These are phyloP conservation scores for Lactarius hatsudake DNA, from an alignment of 768 basidiomycete species.

Conservation along the genomic window DNA sequence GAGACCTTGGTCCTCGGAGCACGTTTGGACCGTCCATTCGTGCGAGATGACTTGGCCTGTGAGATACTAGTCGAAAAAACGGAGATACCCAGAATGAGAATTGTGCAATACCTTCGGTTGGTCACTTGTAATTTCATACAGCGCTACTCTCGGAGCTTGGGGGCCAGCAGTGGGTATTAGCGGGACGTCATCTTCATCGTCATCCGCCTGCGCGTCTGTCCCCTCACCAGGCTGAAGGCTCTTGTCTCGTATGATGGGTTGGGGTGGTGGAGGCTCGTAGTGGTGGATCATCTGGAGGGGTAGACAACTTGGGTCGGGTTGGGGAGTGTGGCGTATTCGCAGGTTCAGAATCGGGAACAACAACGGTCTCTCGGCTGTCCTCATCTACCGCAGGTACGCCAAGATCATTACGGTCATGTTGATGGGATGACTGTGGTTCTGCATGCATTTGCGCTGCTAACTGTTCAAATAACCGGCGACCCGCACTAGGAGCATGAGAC, in stretches of 20 bases:
- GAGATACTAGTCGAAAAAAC: not conserved
- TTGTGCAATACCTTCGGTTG: constrained; percentile 5
- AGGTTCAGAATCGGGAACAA: constrained; percentile 65
- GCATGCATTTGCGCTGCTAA: constrained; percentile 5
- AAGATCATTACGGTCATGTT: not conserved
- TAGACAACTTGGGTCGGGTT: not conserved
- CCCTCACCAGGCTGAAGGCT: constrained; percentile 26
- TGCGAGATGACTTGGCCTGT: constrained; percentile 7
- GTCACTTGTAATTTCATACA: constrained; percentile 28
- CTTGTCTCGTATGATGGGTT: not conserved
- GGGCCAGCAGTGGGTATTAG: constrained; percentile 34
- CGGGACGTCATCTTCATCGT: constrained; percentile 47
- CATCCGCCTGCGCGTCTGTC: constrained; percentile 26
- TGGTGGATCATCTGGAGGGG: not conserved
- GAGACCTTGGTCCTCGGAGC: not conserved
- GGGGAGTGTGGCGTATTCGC: constrained; percentile 25
- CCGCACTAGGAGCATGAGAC: constrained; percentile 14
- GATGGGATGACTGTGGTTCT: not conserved
- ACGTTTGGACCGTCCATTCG: constrained; percentile 17
- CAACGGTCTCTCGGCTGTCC: constrained; percentile 37
- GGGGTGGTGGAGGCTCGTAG: not conserved
- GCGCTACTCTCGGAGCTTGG: constrained; percentile 4
- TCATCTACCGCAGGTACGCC: constrained; percentile 5
- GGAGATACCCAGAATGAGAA: not conserved
- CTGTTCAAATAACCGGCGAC: constrained; percentile 14